phyloP scores from a whole-genome alignment of 2,329 filamentous ascomycete genomes.

The Lachnellula cervina region DNA sequence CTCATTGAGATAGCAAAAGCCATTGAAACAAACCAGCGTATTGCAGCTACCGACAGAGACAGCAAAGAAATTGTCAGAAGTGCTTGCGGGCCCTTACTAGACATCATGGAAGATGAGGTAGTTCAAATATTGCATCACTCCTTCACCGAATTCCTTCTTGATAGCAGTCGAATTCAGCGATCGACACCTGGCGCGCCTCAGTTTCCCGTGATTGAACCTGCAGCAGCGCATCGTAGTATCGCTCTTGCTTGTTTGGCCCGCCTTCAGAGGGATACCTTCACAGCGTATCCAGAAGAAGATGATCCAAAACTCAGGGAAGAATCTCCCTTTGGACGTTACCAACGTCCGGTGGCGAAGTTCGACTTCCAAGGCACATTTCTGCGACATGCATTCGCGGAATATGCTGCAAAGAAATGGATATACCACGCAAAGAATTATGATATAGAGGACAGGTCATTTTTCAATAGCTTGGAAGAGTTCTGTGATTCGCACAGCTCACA shows the following conservation, averaged over 20 bases:
- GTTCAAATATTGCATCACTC: conserved; percentile 43
- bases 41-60: conserved; percentile 3
- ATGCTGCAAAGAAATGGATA: conserved; percentile 14
- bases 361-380: conserved; percentile 13
- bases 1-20: conserved; percentile 14
- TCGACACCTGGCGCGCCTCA: neutral
- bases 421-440: conserved; percentile 16
- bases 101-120: conserved; percentile 41
- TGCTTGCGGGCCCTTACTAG: conserved; percentile 38
- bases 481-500: conserved; percentile 6
- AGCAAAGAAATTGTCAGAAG: conserved; percentile 20
- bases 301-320: neutral
- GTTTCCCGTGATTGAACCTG: conserved; percentile 11
- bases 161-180: conserved; percentile 10
- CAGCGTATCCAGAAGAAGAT: neutral
- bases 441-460: conserved; percentile 11
- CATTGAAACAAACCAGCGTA: neutral
- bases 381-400: conserved; percentile 16
- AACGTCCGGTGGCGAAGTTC: neutral
- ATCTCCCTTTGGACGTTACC: neutral
- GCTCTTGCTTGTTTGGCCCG: conserved; percentile 6
- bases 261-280: conserved; percentile 2
- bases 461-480: conserved; percentile 9
- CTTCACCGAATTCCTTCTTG: conserved; percentile 41
- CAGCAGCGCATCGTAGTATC: conserved; percentile 2